A percentile compares a stretch with the other conserved stretches of the same genome.
Conservation (phyloP, 129 eudicot genomes). For the Artemisia annua region DNA sequence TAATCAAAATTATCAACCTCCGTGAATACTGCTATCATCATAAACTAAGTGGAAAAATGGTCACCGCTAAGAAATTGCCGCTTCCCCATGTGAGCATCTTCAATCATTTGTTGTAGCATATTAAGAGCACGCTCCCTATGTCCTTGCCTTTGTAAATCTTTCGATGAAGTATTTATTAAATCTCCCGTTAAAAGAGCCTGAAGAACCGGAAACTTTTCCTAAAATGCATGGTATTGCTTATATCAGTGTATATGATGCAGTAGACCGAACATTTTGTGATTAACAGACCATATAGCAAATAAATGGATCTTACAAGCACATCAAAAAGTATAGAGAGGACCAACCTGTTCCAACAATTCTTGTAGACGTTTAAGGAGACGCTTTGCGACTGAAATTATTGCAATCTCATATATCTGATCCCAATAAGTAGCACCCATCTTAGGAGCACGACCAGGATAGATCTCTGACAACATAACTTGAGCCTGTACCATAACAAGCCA, state of each 20-base stretch:
- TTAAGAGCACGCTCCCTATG: slow-evolving; percentile 94
- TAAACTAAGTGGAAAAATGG: slow-evolving; percentile 13
- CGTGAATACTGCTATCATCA: slow-evolving; percentile 3
- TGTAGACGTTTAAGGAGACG: slow-evolving; percentile 84
- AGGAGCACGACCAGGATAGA: slow-evolving; percentile 95
- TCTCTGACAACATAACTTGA: slow-evolving; percentile 94
- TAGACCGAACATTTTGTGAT: slow-evolving; percentile 12
- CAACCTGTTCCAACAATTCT: slow-evolving; percentile 81
- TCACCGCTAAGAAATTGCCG: slow-evolving; percentile 94
- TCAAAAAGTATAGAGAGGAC: slow-evolving; percentile 8
- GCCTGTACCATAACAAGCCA: slow-evolving; percentile 59
- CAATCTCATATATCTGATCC: slow-evolving; percentile 95
- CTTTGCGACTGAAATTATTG: slow-evolving; percentile 74
- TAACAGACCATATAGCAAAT: neutral
- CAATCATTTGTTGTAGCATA: slow-evolving; percentile 97
- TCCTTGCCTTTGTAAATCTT: slow-evolving; percentile 69
- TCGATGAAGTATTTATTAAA: slow-evolving; percentile 45
- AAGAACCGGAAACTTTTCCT: slow-evolving; percentile 81
- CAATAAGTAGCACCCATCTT: slow-evolving; percentile 82
- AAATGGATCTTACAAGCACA: too few relatives aligned
- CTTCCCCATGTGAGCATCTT: slow-evolving; percentile 97
- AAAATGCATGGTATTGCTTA: slow-evolving; percentile 19
- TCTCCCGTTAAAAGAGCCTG: slow-evolving; percentile 87
- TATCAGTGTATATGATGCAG: neutral
- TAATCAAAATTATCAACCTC: slow-evolving; percentile 3